Evolutionary conservation across 1,284 basidiomycete species (phyloP).

Genomic region (Agaricales sp.): DNA sequence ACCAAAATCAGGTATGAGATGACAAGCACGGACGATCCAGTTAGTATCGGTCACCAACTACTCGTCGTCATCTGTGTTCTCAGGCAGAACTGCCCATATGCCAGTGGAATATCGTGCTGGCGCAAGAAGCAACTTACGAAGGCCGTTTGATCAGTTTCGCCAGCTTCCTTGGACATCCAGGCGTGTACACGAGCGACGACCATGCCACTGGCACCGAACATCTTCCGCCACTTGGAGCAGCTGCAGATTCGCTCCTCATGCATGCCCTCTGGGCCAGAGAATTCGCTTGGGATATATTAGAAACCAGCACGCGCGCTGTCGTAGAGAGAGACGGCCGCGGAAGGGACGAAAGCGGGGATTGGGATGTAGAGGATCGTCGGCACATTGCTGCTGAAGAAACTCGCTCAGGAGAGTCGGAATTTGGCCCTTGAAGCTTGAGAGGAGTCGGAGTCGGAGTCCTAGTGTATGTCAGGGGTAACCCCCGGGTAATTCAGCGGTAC

Average conservation of each 20-base stretch:
- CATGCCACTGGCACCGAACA: background rate
- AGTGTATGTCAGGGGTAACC: too few species aligned
- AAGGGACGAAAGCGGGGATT: too few species aligned
- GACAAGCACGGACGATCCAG: constrained; percentile 7
- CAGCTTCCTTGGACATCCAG: background rate
- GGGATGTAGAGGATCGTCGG: too few species aligned
- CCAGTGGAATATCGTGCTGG: background rate
- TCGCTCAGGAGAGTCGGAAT: background rate
- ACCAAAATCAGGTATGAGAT: background rate
- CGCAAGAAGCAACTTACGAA: constrained; percentile 1
- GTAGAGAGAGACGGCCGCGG: background rate
- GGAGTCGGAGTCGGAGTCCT: too few species aligned
- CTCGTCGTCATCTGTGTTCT: background rate
- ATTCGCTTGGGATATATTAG: background rate
- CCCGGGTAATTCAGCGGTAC: too few species aligned
- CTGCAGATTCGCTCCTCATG: background rate
- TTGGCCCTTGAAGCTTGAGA: background rate
- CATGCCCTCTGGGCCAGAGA: background rate
- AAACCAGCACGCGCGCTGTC: background rate
- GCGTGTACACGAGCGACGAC: background rate
- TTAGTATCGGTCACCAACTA: constrained; percentile 5
- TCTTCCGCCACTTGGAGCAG: background rate
- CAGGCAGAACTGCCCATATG: constrained; percentile 2
- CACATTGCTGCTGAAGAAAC: background rate
- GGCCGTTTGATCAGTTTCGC: background rate